Evolutionary conservation across 139 green algal species (phyloP).

Genomic region (Asterochloris sp.): DNA sequence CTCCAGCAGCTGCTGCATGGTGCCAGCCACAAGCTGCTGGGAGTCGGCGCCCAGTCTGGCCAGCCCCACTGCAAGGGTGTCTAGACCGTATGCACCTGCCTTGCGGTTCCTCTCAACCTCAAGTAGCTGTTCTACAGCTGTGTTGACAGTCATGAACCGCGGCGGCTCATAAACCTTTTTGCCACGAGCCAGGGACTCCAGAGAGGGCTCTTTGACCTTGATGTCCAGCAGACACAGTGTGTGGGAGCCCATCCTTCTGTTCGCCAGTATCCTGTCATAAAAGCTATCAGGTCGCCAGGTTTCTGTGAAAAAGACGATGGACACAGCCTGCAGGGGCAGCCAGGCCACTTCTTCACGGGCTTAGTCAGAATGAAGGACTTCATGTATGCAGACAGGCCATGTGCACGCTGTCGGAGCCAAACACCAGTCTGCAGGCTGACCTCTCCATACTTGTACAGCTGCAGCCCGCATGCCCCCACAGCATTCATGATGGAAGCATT

Average conservation of each 20-base stretch:
- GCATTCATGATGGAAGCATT: conserved; percentile 98
- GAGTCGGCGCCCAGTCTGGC: conserved; percentile 71
- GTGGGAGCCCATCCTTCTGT: conserved; percentile 76
- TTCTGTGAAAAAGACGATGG: conserved; percentile 97
- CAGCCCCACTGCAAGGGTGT: conserved; percentile 78
- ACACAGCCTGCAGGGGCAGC: conserved; percentile 57
- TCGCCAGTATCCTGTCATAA: conserved; percentile 70
- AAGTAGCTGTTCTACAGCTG: conserved; percentile 82
- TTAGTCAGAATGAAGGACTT: not conserved
- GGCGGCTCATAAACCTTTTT: conserved; percentile 88
- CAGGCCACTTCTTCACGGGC: not conserved
- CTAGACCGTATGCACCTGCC: conserved; percentile 58
- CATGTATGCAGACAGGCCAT: not conserved
- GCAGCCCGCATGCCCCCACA: conserved; percentile 85
- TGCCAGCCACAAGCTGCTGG: conserved; percentile 58
- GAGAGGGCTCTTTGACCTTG: conserved; percentile 88
- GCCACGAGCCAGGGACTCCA: conserved; percentile 82
- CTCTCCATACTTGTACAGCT: conserved; percentile 97
- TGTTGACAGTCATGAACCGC: conserved; percentile 58
- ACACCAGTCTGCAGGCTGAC: conserved; percentile 15
- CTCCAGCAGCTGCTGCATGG: conserved; percentile 60
- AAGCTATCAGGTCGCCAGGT: conserved; percentile 93
- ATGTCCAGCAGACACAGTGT: conserved; percentile 96
- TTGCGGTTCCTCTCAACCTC: conserved; percentile 71
- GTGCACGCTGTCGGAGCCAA: not conserved